phyloP scores from a whole-genome alignment of 2,329 filamentous ascomycete species.

The Hypoxylon sp. region DNA sequence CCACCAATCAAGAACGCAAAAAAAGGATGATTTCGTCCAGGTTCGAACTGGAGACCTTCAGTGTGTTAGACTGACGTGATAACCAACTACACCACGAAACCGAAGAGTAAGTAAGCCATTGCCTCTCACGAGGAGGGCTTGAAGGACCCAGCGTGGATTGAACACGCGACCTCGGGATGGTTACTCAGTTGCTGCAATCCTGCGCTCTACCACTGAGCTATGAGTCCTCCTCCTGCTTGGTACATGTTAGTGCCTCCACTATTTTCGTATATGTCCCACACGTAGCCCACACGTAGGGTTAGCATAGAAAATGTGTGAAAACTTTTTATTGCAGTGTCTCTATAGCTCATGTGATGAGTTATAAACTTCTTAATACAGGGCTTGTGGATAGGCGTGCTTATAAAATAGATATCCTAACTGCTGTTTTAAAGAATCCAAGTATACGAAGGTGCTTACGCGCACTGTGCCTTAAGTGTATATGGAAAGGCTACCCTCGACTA shows the following conservation, averaged over 20 bases:
- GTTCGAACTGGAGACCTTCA: constrained; percentile 57
- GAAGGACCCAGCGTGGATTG: constrained; percentile 8
- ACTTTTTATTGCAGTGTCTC: not conserved
- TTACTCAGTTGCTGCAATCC: constrained; percentile 1
- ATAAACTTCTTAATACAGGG: not conserved
- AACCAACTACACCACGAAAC: constrained; percentile 60
- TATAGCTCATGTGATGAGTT: not conserved
- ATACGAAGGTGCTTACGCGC: no score
- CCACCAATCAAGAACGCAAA: not conserved
- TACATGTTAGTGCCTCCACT: not conserved
- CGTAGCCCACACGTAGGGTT: not conserved
- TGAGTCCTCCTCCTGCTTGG: not conserved
- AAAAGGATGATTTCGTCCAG: constrained; percentile 45
- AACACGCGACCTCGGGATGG: constrained; percentile 7
- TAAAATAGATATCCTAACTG: not conserved
- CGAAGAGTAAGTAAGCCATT: not conserved
- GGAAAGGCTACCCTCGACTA: not conserved
- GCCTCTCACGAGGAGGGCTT: not conserved
- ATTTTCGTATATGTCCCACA: not conserved
- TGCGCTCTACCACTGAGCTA: constrained; percentile 14
- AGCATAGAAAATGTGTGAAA: not conserved
- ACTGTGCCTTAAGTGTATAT: no score
- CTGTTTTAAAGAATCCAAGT: no score
- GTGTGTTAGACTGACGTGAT: constrained; percentile 65
- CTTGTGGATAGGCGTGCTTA: not conserved